A percentile compares a stretch with the other conserved stretches of the same genome.
Conservation (phyloP, 768 basidiomycete genomes). For the Mycena vulgaris region DNA sequence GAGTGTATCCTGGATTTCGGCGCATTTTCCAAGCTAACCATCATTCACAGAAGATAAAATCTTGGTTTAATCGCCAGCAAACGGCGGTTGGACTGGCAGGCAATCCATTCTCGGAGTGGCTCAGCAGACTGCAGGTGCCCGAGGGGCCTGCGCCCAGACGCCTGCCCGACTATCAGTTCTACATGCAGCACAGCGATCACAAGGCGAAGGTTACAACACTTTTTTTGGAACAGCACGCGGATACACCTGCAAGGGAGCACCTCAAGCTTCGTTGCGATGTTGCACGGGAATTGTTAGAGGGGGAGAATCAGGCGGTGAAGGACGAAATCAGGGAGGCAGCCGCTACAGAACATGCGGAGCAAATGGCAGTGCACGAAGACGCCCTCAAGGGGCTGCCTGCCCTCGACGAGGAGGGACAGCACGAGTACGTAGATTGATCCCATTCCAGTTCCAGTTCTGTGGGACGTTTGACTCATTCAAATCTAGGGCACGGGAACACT, state of each 20-base stretch:
- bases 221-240: neutral
- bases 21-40: no score
- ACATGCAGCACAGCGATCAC: neutral
- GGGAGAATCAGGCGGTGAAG: neutral
- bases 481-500: constrained; percentile 3
- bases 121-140: no score
- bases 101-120: no score
- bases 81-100: no score
- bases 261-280: neutral
- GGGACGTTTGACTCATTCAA: no score
- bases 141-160: no score
- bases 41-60: no score
- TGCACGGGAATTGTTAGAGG: neutral
- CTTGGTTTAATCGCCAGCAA: no score
- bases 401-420: neutral
- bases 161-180: neutral
- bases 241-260: neutral
- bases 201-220: no score
- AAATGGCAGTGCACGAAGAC: neutral
- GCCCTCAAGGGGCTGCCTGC: neutral
- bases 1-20: no score
- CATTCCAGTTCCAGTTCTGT: no score
- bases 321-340: neutral
- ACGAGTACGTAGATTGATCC: no score
- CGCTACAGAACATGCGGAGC: neutral